Evolutionary conservation across 148 eudicot species (phyloP), one percentile per base, ranked within the genome.

Genomic region (Salicornia ramosissima): DNA sequence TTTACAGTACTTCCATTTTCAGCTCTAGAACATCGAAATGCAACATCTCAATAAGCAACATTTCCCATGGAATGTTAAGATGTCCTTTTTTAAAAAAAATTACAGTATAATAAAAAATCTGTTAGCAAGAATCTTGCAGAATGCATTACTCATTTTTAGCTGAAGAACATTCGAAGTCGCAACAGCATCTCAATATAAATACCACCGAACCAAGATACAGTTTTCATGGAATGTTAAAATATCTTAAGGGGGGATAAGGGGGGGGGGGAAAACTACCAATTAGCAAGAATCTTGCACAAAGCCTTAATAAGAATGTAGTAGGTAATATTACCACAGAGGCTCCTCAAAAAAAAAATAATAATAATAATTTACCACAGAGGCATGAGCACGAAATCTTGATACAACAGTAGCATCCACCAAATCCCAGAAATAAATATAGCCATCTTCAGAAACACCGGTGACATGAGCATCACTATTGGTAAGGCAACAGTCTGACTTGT

Each of bases 401-500:
- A 82, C 83, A 26, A 88, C 79, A 25, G 88, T 83, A 63, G 96
- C 96, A 82, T 93, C 96, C 31, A 93, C 98, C 77, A 93, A 85
- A 83, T 93, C 98, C 98, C 98, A 93, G 84, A 93, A 90, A 74
- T 74, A 93, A 60, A 93, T 67, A 76, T 70, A 80, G 58, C 98
- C 98, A 79, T 93, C 98, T 79, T 93, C 98, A 14, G 98, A 93
- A 55, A 95, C 98, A 58, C 96, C 89, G 80, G 84, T 65, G 58
- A 93, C 90, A 70, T 90, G 84, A 54, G 98, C 98, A 82, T 93
- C 98, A 40, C 78, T 80, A 79, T 90, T 93, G 70, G 95, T 90
- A 50, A 93, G 87, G 86, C 96, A 93, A 81, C 98, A 90, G 76
- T 93, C 98, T 84, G 88, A 83, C 79, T 93, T 93, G 83, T 77